Evolutionary conservation across 768 basidiomycete species (phyloP).

Genomic region (Pholiota microspora): DNA sequence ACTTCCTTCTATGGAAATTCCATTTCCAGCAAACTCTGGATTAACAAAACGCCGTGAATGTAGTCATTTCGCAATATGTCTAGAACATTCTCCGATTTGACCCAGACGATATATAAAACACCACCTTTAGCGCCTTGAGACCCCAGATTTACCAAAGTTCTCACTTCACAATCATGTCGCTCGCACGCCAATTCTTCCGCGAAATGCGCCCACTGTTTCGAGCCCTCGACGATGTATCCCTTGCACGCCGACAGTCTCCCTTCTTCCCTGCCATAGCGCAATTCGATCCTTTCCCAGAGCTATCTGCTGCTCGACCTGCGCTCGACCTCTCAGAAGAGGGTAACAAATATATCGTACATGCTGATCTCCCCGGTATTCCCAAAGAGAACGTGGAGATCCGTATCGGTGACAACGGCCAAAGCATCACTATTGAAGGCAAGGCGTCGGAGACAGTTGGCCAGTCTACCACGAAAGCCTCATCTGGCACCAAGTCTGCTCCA

Average conservation of each 20-base stretch:
- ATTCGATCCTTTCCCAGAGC: constrained; percentile 19
- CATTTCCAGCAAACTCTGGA: too few species aligned
- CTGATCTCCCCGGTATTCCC: constrained; percentile 76
- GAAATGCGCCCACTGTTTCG: constrained; percentile 78
- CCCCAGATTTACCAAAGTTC: not conserved
- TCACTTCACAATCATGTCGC: constrained; percentile 46
- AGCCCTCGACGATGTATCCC: constrained; percentile 65
- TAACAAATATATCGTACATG: constrained; percentile 65
- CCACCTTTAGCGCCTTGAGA: not conserved
- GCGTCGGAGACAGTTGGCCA: constrained; percentile 28
- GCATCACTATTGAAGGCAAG: constrained; percentile 71
- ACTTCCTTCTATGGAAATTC: too few species aligned
- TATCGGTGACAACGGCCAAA: constrained; percentile 68
- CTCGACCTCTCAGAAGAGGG: constrained; percentile 69
- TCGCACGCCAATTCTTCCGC: constrained; percentile 60
- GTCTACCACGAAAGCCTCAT: constrained; percentile 12
- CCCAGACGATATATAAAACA: not conserved
- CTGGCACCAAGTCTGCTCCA: constrained; percentile 20
- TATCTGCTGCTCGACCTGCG: constrained; percentile 43
- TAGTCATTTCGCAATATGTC: constrained; percentile 1
- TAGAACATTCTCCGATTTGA: constrained; percentile 1
- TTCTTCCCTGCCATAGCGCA: constrained; percentile 26
- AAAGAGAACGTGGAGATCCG: constrained; percentile 74
- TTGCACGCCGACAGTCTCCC: constrained; percentile 34
- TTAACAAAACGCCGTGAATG: not conserved